Percentiles rank a stretch among this genome's conserved stretches.
phyloP scores from a whole-genome alignment of 495 filamentous ascomycete genomes.

The Pyrenula massariospora region DNA sequence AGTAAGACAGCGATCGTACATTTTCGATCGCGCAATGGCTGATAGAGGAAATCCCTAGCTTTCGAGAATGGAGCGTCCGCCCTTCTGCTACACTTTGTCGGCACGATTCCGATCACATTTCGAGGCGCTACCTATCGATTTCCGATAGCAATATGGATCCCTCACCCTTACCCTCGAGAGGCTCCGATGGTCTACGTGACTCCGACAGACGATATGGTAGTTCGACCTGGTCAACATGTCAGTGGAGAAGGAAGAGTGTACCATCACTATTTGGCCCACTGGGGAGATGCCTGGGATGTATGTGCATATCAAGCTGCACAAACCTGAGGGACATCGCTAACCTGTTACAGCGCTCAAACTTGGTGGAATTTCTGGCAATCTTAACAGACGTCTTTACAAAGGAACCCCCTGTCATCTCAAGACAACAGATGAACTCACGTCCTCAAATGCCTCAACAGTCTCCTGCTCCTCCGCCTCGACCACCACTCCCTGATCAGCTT shows the following conservation, averaged over 20 bases:
- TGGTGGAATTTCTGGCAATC: conserved; percentile 70
- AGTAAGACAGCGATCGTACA: conserved; percentile 45
- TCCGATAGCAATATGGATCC: conserved; percentile 90
- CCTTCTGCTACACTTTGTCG: conserved; percentile 74
- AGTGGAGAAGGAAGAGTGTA: conserved; percentile 90
- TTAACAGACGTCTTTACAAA: conserved; percentile 83
- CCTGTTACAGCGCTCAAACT: conserved; percentile 55
- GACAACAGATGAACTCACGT: conserved; percentile 30
- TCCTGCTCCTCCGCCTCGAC: conserved; percentile 10
- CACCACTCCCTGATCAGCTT: conserved; percentile 26
- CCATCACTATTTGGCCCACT: conserved; percentile 87
- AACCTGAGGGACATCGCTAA: too few relatives aligned
- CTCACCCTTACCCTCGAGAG: conserved; percentile 79
- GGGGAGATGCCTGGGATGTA: conserved; percentile 85
- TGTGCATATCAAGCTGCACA: too few relatives aligned
- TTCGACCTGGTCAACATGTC: conserved; percentile 87
- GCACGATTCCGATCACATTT: conserved; percentile 79
- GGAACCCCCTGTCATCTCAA: conserved; percentile 80
- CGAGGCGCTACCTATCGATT: conserved; percentile 85
- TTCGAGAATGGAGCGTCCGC: conserved; percentile 82
- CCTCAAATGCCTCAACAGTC: conserved; percentile 5
- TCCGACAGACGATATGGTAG: conserved; percentile 77
- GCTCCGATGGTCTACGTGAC: conserved; percentile 79
- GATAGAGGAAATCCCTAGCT: conserved; percentile 35
- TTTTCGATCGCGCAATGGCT: conserved; percentile 1